Conservation (phyloP, 495 filamentous ascomycete species). For the Filosporella fistucella region DNA sequence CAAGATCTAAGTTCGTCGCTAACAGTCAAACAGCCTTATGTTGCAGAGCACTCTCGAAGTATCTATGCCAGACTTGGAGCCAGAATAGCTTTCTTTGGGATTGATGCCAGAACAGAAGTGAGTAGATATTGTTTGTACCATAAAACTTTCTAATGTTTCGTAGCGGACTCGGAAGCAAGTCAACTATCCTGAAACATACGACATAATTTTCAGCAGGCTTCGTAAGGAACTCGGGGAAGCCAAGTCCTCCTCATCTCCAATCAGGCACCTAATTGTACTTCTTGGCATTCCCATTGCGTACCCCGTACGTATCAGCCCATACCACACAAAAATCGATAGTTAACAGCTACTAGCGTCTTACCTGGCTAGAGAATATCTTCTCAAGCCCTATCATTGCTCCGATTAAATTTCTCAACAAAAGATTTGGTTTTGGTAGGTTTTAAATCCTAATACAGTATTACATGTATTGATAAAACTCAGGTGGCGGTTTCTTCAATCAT, state of each 20-base stretch:
- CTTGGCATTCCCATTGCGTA: slow-evolving; percentile 94
- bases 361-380: slow-evolving; percentile 89
- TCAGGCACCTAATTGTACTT: slow-evolving; percentile 80
- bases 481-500: slow-evolving; percentile 81
- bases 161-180: slow-evolving; percentile 82
- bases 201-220: slow-evolving; percentile 70
- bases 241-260: slow-evolving; percentile 44
- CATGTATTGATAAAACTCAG: slow-evolving; percentile 25
- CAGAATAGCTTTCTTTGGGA: slow-evolving; percentile 76
- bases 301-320: slow-evolving; percentile 45
- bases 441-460: not conserved
- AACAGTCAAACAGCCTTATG: slow-evolving; percentile 48
- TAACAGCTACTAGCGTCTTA: slow-evolving; percentile 54
- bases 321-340: not conserved
- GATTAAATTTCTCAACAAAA: slow-evolving; percentile 83
- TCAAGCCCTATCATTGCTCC: slow-evolving; percentile 77
- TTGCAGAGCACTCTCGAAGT: slow-evolving; percentile 73
- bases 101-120: slow-evolving; percentile 81
- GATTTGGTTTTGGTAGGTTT: slow-evolving; percentile 64
- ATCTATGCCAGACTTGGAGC: slow-evolving; percentile 82
- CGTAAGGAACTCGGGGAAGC: slow-evolving; percentile 55
- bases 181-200: slow-evolving; percentile 87
- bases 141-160: slow-evolving; percentile 5
- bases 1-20: slow-evolving; percentile 19
- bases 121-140: slow-evolving; percentile 7